Percentiles rank a stretch among this genome's conserved stretches.
Evolutionary conservation across 306 rosid species (phyloP).

Genomic region (Lathyrus oleraceus): DNA sequence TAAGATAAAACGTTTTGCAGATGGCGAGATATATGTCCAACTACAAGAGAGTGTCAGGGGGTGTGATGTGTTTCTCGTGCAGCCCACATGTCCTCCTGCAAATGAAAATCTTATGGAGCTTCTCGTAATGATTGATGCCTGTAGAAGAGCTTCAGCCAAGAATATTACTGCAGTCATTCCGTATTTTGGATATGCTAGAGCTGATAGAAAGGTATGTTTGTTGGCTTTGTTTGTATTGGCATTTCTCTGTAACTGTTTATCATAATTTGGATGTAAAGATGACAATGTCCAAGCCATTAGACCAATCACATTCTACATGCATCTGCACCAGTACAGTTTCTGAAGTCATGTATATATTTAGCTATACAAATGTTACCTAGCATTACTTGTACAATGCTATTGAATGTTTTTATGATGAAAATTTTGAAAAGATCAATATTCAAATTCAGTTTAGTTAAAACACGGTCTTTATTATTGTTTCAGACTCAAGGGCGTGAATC

Average conservation of each 20-base stretch:
- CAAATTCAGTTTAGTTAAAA: conserved; percentile 21
- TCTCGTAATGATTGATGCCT: conserved; percentile 89
- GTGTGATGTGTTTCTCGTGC: conserved; percentile 92
- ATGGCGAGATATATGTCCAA: conserved; percentile 94
- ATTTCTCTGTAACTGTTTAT: conserved; percentile 8
- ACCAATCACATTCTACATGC: conserved; percentile 7
- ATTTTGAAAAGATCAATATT: conserved; percentile 7
- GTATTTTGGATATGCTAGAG: conserved; percentile 96
- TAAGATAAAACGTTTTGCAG: conserved; percentile 93
- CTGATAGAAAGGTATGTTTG: conserved; percentile 82
- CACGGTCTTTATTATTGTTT: conserved; percentile 29
- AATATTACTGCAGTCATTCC: conserved; percentile 94
- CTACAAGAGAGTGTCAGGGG: conserved; percentile 97
- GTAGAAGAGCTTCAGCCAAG: conserved; percentile 96
- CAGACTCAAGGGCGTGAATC: conserved; percentile 99
- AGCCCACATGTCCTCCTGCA: conserved; percentile 98
- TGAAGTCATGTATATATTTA: conserved; percentile 7
- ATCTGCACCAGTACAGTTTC: neutral
- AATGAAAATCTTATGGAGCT: conserved; percentile 97
- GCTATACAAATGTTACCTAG: neutral
- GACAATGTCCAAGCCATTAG: neutral
- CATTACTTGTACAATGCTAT: conserved; percentile 12
- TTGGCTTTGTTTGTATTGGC: conserved; percentile 1
- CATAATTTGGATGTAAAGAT: conserved; percentile 10
- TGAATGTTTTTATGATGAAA: neutral